phyloP scores from a whole-genome alignment of 306 rosid species.

The Leucaena leucocephala region DNA sequence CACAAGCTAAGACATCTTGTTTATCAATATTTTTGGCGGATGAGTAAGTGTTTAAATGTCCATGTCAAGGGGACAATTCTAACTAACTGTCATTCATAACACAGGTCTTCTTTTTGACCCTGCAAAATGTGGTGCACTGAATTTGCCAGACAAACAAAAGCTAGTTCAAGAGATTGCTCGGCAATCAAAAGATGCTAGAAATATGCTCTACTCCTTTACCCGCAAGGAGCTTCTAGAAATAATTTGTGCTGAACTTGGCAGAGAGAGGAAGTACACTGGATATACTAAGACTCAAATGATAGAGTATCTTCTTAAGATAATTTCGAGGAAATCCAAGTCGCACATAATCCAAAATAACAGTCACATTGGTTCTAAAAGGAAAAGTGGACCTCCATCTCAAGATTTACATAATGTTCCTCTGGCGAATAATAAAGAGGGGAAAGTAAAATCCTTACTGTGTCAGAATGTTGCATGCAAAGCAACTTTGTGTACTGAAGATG shows the following conservation, averaged over 20 bases:
- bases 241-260: constrained; percentile 86
- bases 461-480: constrained; percentile 86
- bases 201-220: constrained; percentile 67
- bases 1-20: constrained; percentile 15
- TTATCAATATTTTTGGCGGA: constrained; percentile 31
- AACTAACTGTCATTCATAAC: constrained; percentile 25
- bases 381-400: constrained; percentile 43
- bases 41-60: constrained; percentile 31
- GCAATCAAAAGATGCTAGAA: constrained; percentile 68
- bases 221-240: constrained; percentile 85
- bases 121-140: constrained; percentile 59
- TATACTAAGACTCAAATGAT: constrained; percentile 80
- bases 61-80: constrained; percentile 24
- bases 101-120: constrained; percentile 70
- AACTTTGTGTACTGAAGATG: constrained; percentile 52
- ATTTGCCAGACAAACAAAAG: constrained; percentile 67
- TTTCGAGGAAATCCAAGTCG: constrained; percentile 60
- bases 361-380: constrained; percentile 64
- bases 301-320: constrained; percentile 65
- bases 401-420: constrained; percentile 44
- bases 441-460: constrained; percentile 52
- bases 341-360: constrained; percentile 34
- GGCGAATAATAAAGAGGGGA: constrained; percentile 50
- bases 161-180: constrained; percentile 70
- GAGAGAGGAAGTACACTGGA: constrained; percentile 89